Evolutionary conservation across 352 stramenopile genomes (phyloP).

Genomic region (Phytophthora uliginosa): DNA sequence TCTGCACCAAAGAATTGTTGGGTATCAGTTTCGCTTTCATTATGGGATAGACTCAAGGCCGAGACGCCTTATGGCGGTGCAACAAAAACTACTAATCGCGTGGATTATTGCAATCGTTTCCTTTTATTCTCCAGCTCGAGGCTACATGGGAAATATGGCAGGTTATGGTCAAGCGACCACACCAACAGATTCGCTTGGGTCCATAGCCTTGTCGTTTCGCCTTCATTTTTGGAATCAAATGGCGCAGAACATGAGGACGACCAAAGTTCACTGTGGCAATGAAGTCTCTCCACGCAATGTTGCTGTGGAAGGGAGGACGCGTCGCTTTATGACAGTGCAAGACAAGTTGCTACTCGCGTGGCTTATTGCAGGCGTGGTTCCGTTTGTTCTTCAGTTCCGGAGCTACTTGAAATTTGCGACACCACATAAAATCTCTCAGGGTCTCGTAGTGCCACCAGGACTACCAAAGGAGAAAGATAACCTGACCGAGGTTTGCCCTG

Average conservation of each 20-base stretch:
- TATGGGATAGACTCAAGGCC: not conserved
- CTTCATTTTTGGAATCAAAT: not conserved
- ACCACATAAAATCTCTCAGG: constrained; percentile 6
- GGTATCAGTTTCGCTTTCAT: constrained; percentile 11
- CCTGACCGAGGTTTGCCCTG: not conserved
- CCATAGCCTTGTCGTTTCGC: constrained; percentile 3
- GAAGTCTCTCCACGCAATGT: not conserved
- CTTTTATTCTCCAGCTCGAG: too few relatives aligned
- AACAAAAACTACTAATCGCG: too few relatives aligned
- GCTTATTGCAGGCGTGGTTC: constrained; percentile 9
- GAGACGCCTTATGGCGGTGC: too few relatives aligned
- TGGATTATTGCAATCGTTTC: too few relatives aligned
- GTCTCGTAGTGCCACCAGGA: constrained; percentile 4
- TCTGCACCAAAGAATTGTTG: not conserved
- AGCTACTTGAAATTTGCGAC: constrained; percentile 16
- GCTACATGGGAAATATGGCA: too few relatives aligned
- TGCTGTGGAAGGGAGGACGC: not conserved
- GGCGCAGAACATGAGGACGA: not conserved
- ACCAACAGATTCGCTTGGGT: too few relatives aligned
- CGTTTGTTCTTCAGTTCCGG: constrained; percentile 11
- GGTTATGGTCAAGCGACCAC: too few relatives aligned
- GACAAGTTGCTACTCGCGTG: constrained; percentile 7
- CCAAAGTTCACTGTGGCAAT: not conserved
- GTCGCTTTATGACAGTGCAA: not conserved
- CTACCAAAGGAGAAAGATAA: not conserved